phyloP scores from a whole-genome alignment of 2,329 filamentous ascomycete species.

The Colletotrichum neosansevieriae region DNA sequence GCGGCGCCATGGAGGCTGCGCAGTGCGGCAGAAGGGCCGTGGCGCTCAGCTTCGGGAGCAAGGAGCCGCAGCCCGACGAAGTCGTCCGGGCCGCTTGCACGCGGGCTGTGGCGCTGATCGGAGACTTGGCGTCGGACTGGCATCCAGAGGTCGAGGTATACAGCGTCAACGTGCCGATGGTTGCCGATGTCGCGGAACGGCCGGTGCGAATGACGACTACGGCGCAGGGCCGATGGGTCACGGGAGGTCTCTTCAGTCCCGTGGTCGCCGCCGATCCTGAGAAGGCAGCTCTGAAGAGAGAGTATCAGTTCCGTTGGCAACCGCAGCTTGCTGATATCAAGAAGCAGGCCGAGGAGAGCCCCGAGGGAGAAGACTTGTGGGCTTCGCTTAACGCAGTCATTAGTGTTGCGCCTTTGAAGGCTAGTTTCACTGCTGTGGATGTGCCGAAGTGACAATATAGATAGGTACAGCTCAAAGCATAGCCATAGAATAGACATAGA shows the following conservation, averaged over 20 bases:
- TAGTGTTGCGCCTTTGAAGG: conserved; percentile 37
- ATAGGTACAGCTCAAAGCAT: too few species aligned
- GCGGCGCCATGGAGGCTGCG: conserved; percentile 69
- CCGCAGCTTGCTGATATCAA: conserved; percentile 40
- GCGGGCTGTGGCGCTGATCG: conserved; percentile 70
- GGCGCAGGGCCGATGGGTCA: conserved; percentile 76
- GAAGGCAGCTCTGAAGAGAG: conserved; percentile 23
- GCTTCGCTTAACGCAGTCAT: conserved; percentile 40
- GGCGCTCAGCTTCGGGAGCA: conserved; percentile 78
- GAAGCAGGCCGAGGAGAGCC: conserved; percentile 33
- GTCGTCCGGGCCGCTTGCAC: conserved; percentile 71
- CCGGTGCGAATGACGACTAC: conserved; percentile 77
- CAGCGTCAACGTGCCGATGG: conserved; percentile 75
- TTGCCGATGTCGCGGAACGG: conserved; percentile 68
- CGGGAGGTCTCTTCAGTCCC: conserved; percentile 52
- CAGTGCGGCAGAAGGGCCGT: conserved; percentile 69
- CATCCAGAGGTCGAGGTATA: conserved; percentile 71
- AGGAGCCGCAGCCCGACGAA: conserved; percentile 73
- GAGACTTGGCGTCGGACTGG: conserved; percentile 72
- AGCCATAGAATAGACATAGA: conserved; percentile 15
- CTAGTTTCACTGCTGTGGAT: conserved; percentile 37
- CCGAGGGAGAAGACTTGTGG: conserved; percentile 41
- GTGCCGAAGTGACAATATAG: conserved; percentile 5
- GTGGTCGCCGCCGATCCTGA: conserved; percentile 30
- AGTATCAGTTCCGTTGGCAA: conserved; percentile 38